Conservation (phyloP, 805 yeast species). For the Kodamaea leandrae region DNA sequence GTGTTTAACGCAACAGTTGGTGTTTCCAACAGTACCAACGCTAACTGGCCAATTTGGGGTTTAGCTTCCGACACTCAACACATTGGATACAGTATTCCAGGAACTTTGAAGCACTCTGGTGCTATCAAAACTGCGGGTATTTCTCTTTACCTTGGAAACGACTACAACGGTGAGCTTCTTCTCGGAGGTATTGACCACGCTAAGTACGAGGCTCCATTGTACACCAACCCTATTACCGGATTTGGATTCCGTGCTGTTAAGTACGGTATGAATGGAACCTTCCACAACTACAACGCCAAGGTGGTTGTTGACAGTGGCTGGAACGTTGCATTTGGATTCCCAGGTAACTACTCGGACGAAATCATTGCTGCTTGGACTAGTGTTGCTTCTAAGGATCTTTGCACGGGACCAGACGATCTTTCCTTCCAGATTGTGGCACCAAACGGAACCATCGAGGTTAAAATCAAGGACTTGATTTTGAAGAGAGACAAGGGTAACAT, state of each 20-base stretch:
- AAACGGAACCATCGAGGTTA: no score
- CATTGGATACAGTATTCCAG: neutral
- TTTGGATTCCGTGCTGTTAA: neutral
- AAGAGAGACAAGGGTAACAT: no score
- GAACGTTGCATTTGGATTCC: neutral
- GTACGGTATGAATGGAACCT: no score
- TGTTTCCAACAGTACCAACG: neutral
- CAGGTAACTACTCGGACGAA: neutral
- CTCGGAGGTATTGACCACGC: constrained; percentile 73
- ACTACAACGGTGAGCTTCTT: constrained; percentile 47
- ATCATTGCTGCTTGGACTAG: neutral
- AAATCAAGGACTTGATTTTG: no score
- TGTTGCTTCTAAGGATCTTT: neutral
- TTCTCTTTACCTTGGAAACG: neutral
- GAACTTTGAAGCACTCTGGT: neutral
- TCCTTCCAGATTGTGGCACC: no score
- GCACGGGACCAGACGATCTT: neutral
- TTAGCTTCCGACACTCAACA: neutral
- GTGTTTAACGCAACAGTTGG: neutral
- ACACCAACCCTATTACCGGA: neutral
- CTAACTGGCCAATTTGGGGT: neutral
- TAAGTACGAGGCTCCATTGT: constrained; percentile 51
- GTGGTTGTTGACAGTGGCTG: constrained; percentile 1
- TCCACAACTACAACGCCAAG: neutral
- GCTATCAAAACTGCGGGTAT: neutral